Base-by-base conservation (phyloP, 2,329 filamentous ascomycete genomes). In the Corniculantispora saksenae region DNA sequence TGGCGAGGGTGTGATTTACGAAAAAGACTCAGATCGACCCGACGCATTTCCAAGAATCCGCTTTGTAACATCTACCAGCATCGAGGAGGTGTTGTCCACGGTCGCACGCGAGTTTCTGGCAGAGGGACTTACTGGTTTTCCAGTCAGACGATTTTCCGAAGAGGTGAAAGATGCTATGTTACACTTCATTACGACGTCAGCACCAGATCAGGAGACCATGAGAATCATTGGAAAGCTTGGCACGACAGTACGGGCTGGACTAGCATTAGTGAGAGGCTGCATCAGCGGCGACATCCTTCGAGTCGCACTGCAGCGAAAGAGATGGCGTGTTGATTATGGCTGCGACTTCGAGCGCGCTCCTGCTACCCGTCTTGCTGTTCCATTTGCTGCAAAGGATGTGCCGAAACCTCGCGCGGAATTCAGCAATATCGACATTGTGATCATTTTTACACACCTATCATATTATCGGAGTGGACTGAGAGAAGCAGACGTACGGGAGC, bases 251-350 rank as follows among this genome's bases (percentile, higher is more conserved):
- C 43, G n/a, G 12, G 35, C 51, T 1, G 29, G 3, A 5, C 13
- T 63, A 1, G 53, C 61, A 4, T 21, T 87, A 1, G 70, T 89
- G 0, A 77, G 84, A 27, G 83, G 89, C 0, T 77, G 91, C 0
- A 72, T 91, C 10, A 83, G 85, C 0, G 74, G 79, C 0, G 83
- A 86, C 0, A 76, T 91, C 0, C 69, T 91, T 0, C 69, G 69
- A 0, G 89, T 88, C 65, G 78, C 77, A 0, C 75, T 91, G 0
- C 73, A 76, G 0, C 74, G 83, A 17, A 91, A 91, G 69, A 77
- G 88, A 1, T 92, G 86, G 85, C 76, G 84, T 3, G 88, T 92
- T 0, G 83, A 90, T 62, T 92, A 88, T 66, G 89, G 89, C 0
- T 76, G 85, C 0, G 82, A 87, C 69, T 66, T 69, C 0, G 70